Evolutionary conservation across 2,329 filamentous ascomycete genomes (phyloP), one percentile per base, ranked within the genome.

Genomic region (Nemania abortiva): DNA sequence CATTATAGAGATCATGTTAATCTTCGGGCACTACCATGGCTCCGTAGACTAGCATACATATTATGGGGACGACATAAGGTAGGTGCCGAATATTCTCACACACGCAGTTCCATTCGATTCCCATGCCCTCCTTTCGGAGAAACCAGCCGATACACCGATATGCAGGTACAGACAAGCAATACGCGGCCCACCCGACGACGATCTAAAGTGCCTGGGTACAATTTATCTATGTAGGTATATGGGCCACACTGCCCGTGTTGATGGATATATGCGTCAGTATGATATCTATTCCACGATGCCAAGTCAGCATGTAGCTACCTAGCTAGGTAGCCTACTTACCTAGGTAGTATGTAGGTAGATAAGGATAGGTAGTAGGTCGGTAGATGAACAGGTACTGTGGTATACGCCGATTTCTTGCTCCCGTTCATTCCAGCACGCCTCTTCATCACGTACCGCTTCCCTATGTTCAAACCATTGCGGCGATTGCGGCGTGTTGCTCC

Each of bases 71-170:
- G n/a, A 42, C 27, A 49, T 50, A 31, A 20, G 34, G 59, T 47
- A 27, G 31, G 22, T 37, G 45, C 27, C 29, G 22, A 59, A 37
- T 55, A 18, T 50, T 54, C 59, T 57, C 42, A 4, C 54, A 7
- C 53, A 27, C 29, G 29, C n/a, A 34, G 37, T 60, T 57, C 53
- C 18, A 52, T 53, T 15, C 20, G 6, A 10, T 3, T 42, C 53
- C 42, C 31, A 39, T 65, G 37, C 31, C 61, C 37, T 62, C 37
- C 58, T 71, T 71, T 66, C 75, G 75, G 75, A 77, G 75, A 70
- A 56, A 72, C 66, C 66, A 77, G 73, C 75, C 75, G 76, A 77
- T 73, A 74, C 76, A 74, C 76, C 75, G 76, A 73, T 73, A 77
- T 78, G 76, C 76, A 78, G 76, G 75, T 78, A 78, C 75, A 72